Base-by-base conservation (phyloP, 2,329 filamentous ascomycete species). In the Pseudogymnoascus sp. region DNA sequence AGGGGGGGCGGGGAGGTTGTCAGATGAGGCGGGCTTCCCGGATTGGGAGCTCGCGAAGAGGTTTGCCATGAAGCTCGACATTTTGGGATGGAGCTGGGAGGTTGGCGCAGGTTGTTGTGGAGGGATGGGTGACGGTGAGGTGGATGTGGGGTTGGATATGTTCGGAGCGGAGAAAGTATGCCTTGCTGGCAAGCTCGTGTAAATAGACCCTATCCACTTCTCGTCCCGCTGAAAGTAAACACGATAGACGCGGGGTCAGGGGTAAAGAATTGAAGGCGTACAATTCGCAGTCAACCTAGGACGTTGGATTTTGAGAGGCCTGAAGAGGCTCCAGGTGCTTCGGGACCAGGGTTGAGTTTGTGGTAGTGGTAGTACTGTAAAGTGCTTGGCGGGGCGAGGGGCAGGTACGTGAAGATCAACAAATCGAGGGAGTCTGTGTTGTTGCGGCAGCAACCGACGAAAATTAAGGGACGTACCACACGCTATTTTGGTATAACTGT, bases 1-100 rank as follows among this genome's bases (percentile, higher is more conserved):
- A 24, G 82, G 80, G 31, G 79, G 79, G 5, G 77, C 75, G 61
- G 79, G 78, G 6, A 77, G 74, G 59, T 75, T 70, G 22, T 67
- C 67, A 8, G 46, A 11, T 6, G 46, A 6, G 40, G 10, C n/a
- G n/a, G 14, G n/a, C 62, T 71, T 74, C 8, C 64, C 67, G 33
- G 63, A 68, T 61, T 70, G 70, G 2, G 70, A 69, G 10, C 69
- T 69, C 24, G 73, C 70, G 62, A 74, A 73, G 14, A 74, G 63
- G 41, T 73, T 74, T 61, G 72, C 71, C 63, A 74, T 73, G 69
- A 74, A 74, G 67, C 68, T 73, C 62, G 72, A 70, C 72, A 74
- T 74, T 41, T 26, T 62, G 37, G 33, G 16, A 19, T 41, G n/a
- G 28, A 31, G 53, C 26, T 16, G 24, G 24, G 7, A 26, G 16